Conservation (phyloP, 176 grass and related monocot species). For the Alopecurus myosuroides region DNA sequence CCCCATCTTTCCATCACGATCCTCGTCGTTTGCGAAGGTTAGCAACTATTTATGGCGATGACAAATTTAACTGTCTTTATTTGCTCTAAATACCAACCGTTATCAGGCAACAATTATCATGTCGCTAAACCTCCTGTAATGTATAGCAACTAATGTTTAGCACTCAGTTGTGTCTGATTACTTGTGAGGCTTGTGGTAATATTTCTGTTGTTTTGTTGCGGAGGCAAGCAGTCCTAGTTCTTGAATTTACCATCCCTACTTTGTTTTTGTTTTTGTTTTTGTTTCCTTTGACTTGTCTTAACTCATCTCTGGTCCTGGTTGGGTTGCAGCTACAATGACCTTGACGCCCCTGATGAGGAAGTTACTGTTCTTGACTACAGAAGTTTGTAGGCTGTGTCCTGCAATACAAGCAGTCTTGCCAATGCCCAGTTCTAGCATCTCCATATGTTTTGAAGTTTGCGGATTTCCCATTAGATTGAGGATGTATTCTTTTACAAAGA, state of each 20-base stretch:
- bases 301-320: neutral
- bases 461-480: neutral
- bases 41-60: neutral
- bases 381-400: conserved; percentile 64
- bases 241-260: neutral
- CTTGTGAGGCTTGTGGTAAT: neutral
- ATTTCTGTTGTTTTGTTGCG: neutral
- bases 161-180: neutral
- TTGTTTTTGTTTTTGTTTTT: too few relatives aligned
- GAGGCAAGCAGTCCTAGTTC: neutral
- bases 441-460: neutral
- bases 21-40: conserved; percentile 93
- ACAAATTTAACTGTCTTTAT: neutral
- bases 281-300: neutral
- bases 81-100: neutral
- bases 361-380: conserved; percentile 98
- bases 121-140: neutral
- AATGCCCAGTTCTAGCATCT: neutral
- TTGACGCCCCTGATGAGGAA: conserved; percentile 98
- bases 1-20: conserved; percentile 79
- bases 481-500: neutral
- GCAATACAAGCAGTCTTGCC: neutral
- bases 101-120: neutral
- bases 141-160: neutral
- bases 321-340: conserved; percentile 81